Conservation (phyloP, 768 basidiomycete genomes). For the Suillus luteus region DNA sequence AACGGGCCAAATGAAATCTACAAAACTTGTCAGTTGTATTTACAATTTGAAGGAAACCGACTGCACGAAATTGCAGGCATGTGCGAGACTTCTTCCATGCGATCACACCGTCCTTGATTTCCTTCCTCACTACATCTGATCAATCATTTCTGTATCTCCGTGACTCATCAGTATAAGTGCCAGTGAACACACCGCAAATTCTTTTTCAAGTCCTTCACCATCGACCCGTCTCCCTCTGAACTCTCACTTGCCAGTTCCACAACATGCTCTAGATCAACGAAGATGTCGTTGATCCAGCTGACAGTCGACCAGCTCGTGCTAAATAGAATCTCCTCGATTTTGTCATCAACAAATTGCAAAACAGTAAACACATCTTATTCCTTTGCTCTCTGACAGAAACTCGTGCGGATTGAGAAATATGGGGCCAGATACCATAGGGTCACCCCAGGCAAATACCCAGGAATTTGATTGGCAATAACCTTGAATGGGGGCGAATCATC, state of each 20-base stretch:
- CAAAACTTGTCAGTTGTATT: background rate
- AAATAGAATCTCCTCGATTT: constrained; percentile 52
- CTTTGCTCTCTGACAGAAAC: constrained; percentile 49
- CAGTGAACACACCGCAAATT: constrained; percentile 61
- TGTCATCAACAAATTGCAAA: constrained; percentile 57
- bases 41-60: constrained; percentile 10
- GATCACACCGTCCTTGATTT: constrained; percentile 53
- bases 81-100: constrained; percentile 56
- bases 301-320: constrained; percentile 60
- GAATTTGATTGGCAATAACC: constrained; percentile 57
- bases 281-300: constrained; percentile 64
- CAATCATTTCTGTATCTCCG: constrained; percentile 44
- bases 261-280: constrained; percentile 50
- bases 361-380: constrained; percentile 58
- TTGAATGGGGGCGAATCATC: constrained; percentile 52
- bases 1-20: constrained; percentile 53
- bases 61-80: constrained; percentile 46
- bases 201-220: constrained; percentile 46
- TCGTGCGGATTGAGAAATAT: constrained; percentile 30
- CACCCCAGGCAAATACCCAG: constrained; percentile 61
- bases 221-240: constrained; percentile 38
- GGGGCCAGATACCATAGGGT: constrained; percentile 48
- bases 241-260: constrained; percentile 40
- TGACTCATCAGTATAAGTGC: constrained; percentile 48
- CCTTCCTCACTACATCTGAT: constrained; percentile 44